Evolutionary conservation across 805 yeast genomes (phyloP).

Genomic region (Candida broadrunensis): DNA sequence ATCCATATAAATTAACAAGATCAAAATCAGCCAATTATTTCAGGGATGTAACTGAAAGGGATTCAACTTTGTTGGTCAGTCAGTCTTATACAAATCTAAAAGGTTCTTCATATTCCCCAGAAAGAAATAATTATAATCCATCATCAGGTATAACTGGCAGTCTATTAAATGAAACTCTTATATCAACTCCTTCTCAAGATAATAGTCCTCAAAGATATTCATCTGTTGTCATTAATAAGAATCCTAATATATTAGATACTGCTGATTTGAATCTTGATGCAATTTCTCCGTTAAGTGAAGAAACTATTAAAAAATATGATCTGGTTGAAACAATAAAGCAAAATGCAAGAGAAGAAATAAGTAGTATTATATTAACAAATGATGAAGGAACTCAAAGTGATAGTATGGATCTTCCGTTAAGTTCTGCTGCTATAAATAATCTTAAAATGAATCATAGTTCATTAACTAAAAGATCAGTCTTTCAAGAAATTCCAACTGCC

Average conservation of each 20-base stretch:
- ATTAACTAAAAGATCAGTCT: not conserved
- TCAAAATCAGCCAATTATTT: constrained; percentile 6
- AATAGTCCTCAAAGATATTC: constrained; percentile 4
- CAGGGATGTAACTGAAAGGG: constrained; percentile 3
- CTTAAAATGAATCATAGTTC: not conserved
- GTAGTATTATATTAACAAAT: not conserved
- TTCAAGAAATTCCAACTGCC: not conserved
- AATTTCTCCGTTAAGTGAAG: constrained; percentile 1
- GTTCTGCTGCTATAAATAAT: constrained; percentile 1
- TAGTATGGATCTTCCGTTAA: not conserved
- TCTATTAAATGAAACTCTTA: constrained; percentile 13
- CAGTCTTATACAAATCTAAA: not conserved
- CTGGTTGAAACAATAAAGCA: not conserved
- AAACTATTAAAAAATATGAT: not conserved
- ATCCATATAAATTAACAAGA: constrained; percentile 7
- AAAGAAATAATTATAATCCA: not conserved
- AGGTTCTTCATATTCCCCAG: not conserved
- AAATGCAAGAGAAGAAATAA: not conserved
- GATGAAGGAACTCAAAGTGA: not conserved
- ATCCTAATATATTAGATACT: constrained; percentile 1
- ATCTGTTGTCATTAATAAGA: constrained; percentile 4
- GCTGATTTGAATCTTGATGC: not conserved
- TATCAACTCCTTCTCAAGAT: constrained; percentile 11
- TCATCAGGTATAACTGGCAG: constrained; percentile 10
- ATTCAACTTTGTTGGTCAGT: not conserved